Conservation (phyloP, 352 stramenopile genomes). For the Pythium guiyangense region DNA sequence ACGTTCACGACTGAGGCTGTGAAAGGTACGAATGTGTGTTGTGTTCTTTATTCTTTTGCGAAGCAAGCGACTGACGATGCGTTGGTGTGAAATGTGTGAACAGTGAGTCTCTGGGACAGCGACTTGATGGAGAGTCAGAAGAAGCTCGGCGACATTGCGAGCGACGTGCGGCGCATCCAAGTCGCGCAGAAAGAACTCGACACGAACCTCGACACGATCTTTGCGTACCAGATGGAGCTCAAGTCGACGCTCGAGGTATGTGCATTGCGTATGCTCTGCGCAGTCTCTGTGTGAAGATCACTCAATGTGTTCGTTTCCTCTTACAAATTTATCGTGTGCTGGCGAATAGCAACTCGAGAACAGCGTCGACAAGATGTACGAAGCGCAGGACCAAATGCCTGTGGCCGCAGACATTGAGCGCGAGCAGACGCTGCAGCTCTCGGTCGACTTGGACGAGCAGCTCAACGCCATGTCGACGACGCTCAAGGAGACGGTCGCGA, state of each 20-base stretch:
- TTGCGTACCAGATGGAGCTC: conserved; percentile 86
- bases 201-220: conserved; percentile 85
- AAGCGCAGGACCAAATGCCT: conserved; percentile 81
- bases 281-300: too few relatives aligned
- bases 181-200: conserved; percentile 85
- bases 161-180: conserved; percentile 80
- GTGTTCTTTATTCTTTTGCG: background rate
- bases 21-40: conserved; percentile 41
- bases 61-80: background rate
- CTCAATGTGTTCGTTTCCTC: background rate
- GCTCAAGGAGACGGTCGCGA: conserved; percentile 84
- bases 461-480: conserved; percentile 85
- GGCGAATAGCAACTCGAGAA: conserved; percentile 73
- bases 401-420: conserved; percentile 82
- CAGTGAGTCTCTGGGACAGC: conserved; percentile 82
- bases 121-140: conserved; percentile 85
- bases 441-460: conserved; percentile 83
- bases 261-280: too few relatives aligned
- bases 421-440: conserved; percentile 83
- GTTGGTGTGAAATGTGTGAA: background rate
- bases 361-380: conserved; percentile 89
- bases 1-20: conserved; percentile 87
- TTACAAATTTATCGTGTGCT: background rate
- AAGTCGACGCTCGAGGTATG: conserved; percentile 83
- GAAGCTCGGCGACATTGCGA: conserved; percentile 79